Evolutionary conservation across 805 yeast species (phyloP), one percentile per base, ranked within the genome.

Genomic region (Teunomyces stri): DNA sequence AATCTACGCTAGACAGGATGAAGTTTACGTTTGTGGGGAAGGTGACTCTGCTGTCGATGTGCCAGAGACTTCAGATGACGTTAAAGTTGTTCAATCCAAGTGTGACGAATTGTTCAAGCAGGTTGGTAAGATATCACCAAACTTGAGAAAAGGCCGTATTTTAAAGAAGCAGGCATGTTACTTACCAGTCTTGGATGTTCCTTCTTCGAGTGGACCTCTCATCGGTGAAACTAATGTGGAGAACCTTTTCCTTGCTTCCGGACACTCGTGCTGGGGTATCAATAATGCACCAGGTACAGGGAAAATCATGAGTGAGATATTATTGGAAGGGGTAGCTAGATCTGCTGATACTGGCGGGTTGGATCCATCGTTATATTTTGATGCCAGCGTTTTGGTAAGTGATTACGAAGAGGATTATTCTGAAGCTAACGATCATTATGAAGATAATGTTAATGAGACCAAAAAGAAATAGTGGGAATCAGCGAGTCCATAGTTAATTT

Each of bases 231-330:
- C 98, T 0, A 90, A 90, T 59, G 95, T 91, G 6, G 81, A 79
- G 18, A 83, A 84, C 50, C 70, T 92, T 51, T 87, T 72, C 57
- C 65, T 92, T 47, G 96, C 97, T 2, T 81, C 92, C 12, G 99
- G 98, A 0, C 99, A 92, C 66, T 87, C 96, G 12, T 94, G 98
- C 69, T 92, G 99, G 99, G 99, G 99, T 18, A 94, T 92, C 52
- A 94, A 92, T 69, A 92, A 94, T 66, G 97, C 97, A 0, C 97
- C 97, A 0, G 97, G 87, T 3, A 91, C 97, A 0, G 99, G 99
- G n/a, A 82, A 89, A 60, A 77, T 94, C 33, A 78, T 92, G 84
- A 83, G 96, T 53, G 98, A 92, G 68, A 59, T 92, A 46, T 65
- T 92, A 40, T 65, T 92, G 39, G 97, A 92, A 43, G 98, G 97